Evolutionary conservation across 2,329 filamentous ascomycete genomes (phyloP), one percentile per base, ranked within the genome.

Genomic region (Zarea fungicola): DNA sequence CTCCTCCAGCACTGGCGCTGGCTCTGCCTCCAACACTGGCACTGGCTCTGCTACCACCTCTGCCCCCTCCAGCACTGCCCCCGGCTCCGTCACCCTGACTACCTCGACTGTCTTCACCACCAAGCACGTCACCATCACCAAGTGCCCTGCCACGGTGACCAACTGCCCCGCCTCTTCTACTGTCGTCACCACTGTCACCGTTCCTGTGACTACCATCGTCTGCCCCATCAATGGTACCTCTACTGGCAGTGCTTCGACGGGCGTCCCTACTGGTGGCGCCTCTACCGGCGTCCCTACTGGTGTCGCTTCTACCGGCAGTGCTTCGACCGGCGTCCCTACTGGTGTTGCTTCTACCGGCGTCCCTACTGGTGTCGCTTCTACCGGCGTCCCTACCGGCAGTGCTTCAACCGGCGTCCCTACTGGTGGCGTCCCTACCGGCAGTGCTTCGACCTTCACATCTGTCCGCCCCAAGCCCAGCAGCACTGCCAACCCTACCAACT

Each of bases 91-190:
- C 7, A 42, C 31, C 19, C 9, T 44, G 18, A 44, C 9, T 9
- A 44, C 48, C 13, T 37, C 48, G 18, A 50, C 48, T 5, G 42
- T 42, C 19, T 50, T 34, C 29, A 50, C 36, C 23, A 50, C 42
- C 11, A 25, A 23, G 4, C 6, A 42, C 14, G 42, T 50, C 48
- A 50, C 48, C 18, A 25, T 50, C 31, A 50, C 48, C 36, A 29
- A 42, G 25, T 50, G 48, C 23, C 34, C 42, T 26, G 34, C 42
- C 4, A 42, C 42, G 0, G 48, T 47, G 28, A 46, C 36, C 10
- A 45, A 47, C 42, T 50, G 48, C 48, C 48, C 48, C 36, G 42
- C 48, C 26, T 46, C 42, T 22, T 50, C 48, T 18, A 50, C 48
- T 4, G 26, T 41, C 13, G 47, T 42, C 22, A 42, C 35, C 18